Base-by-base conservation (phyloP, 495 filamentous ascomycete genomes). In the Parmelia sp. region DNA sequence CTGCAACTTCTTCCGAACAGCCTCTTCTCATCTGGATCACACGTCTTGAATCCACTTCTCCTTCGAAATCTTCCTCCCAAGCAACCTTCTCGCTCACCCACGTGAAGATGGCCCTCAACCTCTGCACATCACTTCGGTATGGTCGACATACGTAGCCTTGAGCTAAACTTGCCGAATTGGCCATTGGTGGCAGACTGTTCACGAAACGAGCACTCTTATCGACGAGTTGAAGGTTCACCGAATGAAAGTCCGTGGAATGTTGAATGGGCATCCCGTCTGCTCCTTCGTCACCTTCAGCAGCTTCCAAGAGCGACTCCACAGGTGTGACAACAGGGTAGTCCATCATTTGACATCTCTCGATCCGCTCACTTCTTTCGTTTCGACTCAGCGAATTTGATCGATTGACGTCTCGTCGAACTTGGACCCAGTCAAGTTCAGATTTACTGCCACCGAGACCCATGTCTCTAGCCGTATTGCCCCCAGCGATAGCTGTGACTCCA, bases 181-280 rank as follows among this genome's bases (percentile, higher is more conserved):
- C 93, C 77, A 88, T 89, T 4, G 90, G 85, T n/a, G 95, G 94
- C n/a, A 97, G 77, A 70, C 83, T 92, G 69, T 84, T 89, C 58
- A 97, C 80, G 72, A 97, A 99, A 10, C 94, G 87, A 0, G 94
- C 89, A 74, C 90, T 95, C 74, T 97, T 97, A 77, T 99, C 94
- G 0, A 99, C 94, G 40, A 96, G 82, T 47, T 77, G 83, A 14
- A 96, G 78, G 72, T 95, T 99, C 35, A 88, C 84, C 0, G 79
- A 77, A 56, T 83, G 82, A 74, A 92, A 98, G 71, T 97, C 88
- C 6, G 85, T 89, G 4, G 92, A 88, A 57, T 96, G 86, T n/a
- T 78, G 80, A 27, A 97, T 86, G 3, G 91, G 88, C 66, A 88
- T 79, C 4, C 92, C 92, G 69, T 97, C 89, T 31, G 86, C 86